A percentile compares a stretch with the other conserved stretches of the same genome.
Evolutionary conservation across 306 rosid species (phyloP).

Genomic region (Glycine soja): DNA sequence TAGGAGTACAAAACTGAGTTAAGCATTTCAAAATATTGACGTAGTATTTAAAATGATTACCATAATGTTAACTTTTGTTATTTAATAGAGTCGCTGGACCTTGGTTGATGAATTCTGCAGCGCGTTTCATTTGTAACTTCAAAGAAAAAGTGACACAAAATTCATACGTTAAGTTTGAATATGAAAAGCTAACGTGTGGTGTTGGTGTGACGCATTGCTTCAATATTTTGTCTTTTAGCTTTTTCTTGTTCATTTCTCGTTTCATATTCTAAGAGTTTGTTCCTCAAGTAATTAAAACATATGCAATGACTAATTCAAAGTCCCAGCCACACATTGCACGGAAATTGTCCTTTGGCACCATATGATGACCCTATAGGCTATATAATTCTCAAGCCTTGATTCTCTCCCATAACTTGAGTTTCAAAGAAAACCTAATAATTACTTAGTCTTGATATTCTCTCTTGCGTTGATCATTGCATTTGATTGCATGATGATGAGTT

Average conservation of each 20-base stretch:
- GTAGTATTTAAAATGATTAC: too few species aligned
- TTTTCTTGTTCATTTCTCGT: constrained; percentile 41
- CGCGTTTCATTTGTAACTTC: constrained; percentile 45
- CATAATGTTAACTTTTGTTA: background rate
- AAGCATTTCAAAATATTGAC: too few species aligned
- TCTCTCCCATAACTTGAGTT: constrained; percentile 16
- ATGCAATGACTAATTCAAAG: constrained; percentile 50
- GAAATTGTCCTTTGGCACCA: constrained; percentile 38
- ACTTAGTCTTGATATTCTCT: background rate
- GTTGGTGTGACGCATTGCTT: background rate
- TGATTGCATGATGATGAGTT: constrained; percentile 49
- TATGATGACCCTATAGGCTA: background rate
- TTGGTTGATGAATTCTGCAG: constrained; percentile 1
- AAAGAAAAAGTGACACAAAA: constrained; percentile 34
- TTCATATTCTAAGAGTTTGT: background rate
- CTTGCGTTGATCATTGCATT: constrained; percentile 18
- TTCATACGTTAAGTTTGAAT: constrained; percentile 34
- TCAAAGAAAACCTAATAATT: background rate
- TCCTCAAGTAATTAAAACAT: background rate
- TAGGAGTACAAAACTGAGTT: too few species aligned
- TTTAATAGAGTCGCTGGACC: background rate
- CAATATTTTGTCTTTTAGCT: constrained; percentile 26
- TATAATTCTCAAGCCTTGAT: constrained; percentile 37
- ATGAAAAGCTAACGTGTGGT: constrained; percentile 21
- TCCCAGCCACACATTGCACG: constrained; percentile 36